A percentile compares a stretch with the other conserved stretches of the same genome.
Conservation (phyloP, 2,329 filamentous ascomycete genomes). For the Aphanocladium album region DNA sequence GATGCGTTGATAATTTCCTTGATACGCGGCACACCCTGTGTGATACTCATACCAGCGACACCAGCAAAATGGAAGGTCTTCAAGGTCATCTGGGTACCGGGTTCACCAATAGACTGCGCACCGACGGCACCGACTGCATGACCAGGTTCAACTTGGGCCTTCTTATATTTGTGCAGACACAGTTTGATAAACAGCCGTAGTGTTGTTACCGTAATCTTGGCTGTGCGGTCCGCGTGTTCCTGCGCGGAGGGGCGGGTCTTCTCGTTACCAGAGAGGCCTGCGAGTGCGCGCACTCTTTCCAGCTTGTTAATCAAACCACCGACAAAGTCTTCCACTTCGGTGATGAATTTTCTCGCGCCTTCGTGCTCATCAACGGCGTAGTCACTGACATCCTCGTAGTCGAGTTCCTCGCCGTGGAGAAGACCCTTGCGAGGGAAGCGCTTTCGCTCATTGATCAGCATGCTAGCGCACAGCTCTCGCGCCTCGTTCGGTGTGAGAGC, state of each 20-base stretch:
- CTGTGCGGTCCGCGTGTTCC: slow-evolving; percentile 61
- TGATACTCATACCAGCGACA: slow-evolving; percentile 99
- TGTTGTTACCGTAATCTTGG: slow-evolving; percentile 74
- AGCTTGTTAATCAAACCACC: slow-evolving; percentile 57
- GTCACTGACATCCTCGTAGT: slow-evolving; percentile 65
- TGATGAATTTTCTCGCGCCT: slow-evolving; percentile 75
- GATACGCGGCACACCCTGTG: slow-evolving; percentile 97
- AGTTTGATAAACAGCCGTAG: slow-evolving; percentile 71
- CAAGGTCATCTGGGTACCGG: slow-evolving; percentile 97
- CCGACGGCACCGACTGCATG: slow-evolving; percentile 95
- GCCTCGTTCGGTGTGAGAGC: slow-evolving; percentile 74
- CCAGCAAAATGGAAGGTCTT: slow-evolving; percentile 99
- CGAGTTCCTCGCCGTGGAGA: slow-evolving; percentile 56
- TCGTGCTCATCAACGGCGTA: slow-evolving; percentile 73
- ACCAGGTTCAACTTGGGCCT: slow-evolving; percentile 86
- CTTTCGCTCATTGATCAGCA: slow-evolving; percentile 62
- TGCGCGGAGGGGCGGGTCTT: slow-evolving; percentile 23
- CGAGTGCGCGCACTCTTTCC: slow-evolving; percentile 44
- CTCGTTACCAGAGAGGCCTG: slow-evolving; percentile 40
- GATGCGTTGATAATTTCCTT: slow-evolving; percentile 99
- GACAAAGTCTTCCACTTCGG: slow-evolving; percentile 71
- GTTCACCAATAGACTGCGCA: slow-evolving; percentile 96
- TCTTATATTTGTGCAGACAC: slow-evolving; percentile 85
- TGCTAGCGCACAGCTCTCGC: slow-evolving; percentile 58
- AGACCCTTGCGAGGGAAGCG: slow-evolving; percentile 59